These are phyloP conservation scores for Ophiostoma piceae DNA, from an alignment of 2,329 filamentous ascomycete species.

Conservation along the genomic window DNA sequence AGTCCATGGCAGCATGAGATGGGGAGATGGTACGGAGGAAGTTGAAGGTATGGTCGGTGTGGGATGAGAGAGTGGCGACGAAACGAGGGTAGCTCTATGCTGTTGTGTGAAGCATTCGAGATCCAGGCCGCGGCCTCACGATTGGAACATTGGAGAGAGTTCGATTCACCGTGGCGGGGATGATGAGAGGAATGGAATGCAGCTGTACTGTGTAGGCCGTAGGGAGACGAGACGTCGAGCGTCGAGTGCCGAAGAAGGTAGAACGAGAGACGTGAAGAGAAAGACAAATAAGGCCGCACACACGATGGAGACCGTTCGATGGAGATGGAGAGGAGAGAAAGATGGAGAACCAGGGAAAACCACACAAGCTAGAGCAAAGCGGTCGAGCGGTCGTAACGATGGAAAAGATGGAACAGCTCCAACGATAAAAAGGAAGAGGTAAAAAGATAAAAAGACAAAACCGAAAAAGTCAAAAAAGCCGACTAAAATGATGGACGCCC, in stretches of 20 bases:
- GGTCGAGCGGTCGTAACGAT: not conserved
- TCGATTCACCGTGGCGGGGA: not conserved
- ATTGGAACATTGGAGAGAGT: conserved; percentile 20
- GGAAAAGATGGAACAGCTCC: not conserved
- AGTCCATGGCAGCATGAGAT: conserved; percentile 48
- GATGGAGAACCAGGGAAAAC: conserved; percentile 12
- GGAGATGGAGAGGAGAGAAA: not conserved
- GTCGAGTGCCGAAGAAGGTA: not conserved
- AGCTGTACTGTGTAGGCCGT: too few relatives aligned
- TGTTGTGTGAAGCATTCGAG: not conserved
- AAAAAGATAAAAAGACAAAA: not conserved
- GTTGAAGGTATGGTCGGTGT: not conserved
- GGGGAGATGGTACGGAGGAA: conserved; percentile 19
- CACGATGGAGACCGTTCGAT: not conserved
- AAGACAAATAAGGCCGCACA: not conserved
- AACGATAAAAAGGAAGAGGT: not conserved
- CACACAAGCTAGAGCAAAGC: conserved; percentile 6
- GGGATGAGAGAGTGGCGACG: not conserved
- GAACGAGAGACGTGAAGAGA: not conserved
- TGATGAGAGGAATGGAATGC: not conserved
- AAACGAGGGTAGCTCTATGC: conserved; percentile 2
- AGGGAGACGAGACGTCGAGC: too few relatives aligned
- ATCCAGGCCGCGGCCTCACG: conserved; percentile 20
- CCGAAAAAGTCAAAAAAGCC: not conserved
- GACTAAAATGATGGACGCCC: not conserved